Evolutionary conservation across 495 filamentous ascomycete genomes (phyloP), one percentile per base, ranked within the genome.

Genomic region (Apodospora peruviana): DNA sequence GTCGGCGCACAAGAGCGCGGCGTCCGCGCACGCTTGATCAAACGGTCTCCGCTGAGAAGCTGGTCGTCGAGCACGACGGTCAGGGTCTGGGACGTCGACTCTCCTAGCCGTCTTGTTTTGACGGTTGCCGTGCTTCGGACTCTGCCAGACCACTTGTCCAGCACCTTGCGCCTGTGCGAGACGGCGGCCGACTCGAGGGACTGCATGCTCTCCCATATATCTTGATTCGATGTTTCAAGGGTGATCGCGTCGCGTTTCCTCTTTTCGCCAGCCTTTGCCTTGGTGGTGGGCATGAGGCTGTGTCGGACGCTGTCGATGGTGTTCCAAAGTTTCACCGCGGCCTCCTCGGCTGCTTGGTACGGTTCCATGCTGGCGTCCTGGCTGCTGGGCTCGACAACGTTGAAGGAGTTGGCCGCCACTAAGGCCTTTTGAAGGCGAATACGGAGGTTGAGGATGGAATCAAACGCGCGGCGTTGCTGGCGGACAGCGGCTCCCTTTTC

Each of bases 351-450:
- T 0, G 85, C 86, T 52, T 83, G 74, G 55, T 80, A 95, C 62
- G 68, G 72, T 56, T 66, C 64, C 9, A 55, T 45, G 18, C 66
- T 62, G 19, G 43, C 38, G 18, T 58, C 56, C 20, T 68, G 53
- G 4, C 70, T 65, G 7, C 62, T 55, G 43, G 12, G 35, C 4
- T 79, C 74, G 18, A 73, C 47, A 0, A 70, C 57, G n/a, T 74
- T 61, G 42, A 95, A 77, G 5, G 90, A 83, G 58, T 96, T 95
- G 16, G 83, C 77, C 2, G 87, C 84, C 14, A 89, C 77, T 14
- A 98, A 68, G 4, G 87, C 87, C 64, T 96, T 96, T 58, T 98
- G 93, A 7, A 98, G 69, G 48, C 88, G 85, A 57, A 98, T 95
- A 5, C 93, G 82, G 18, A 85, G 77, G 66, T 93, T 90, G 17